Evolutionary conservation across 306 rosid genomes (phyloP).

Genomic region (Citrullus amarus): DNA sequence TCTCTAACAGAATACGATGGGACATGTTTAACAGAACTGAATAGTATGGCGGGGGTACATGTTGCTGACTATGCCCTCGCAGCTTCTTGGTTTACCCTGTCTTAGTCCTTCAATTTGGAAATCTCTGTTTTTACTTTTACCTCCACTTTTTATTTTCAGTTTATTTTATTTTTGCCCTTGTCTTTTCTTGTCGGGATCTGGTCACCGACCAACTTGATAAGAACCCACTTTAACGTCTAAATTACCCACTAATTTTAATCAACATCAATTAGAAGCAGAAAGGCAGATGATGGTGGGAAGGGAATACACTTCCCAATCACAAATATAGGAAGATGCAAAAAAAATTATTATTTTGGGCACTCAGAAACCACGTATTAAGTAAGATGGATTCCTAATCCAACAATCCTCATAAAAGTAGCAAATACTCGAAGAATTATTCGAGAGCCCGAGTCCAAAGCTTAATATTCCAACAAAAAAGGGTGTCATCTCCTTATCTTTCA

Average conservation of each 20-base stretch:
- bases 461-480: constrained; percentile 3
- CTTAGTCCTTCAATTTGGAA: neutral
- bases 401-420: neutral
- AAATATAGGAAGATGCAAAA: neutral
- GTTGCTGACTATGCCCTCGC: neutral
- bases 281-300: neutral
- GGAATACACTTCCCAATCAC: neutral
- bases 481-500: neutral
- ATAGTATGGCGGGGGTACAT: neutral
- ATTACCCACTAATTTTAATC: neutral
- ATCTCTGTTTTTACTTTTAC: constrained; percentile 2
- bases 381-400: neutral
- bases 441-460: neutral
- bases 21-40: neutral
- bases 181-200: neutral
- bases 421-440: neutral
- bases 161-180: neutral
- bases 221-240: neutral
- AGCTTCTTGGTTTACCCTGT: neutral
- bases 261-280: neutral
- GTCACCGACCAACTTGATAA: neutral
- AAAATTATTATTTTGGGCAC: neutral
- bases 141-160: neutral
- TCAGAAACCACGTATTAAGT: neutral
- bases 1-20: neutral